Base-by-base conservation (phyloP, 805 yeast genomes). In the Zygotorulaspora sp. region DNA sequence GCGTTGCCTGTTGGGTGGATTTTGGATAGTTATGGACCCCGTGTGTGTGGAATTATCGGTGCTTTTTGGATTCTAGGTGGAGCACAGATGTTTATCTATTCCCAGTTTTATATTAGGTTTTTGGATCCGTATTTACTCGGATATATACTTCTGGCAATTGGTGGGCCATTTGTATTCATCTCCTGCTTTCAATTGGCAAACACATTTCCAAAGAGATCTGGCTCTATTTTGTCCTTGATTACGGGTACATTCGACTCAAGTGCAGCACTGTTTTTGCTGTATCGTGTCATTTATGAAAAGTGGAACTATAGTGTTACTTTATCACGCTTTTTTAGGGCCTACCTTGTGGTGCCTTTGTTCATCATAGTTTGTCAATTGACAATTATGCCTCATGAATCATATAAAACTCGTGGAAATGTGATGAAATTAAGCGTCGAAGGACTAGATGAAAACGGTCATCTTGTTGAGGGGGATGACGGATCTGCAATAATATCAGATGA, bases 201-300 rank as follows among this genome's bases (percentile, higher is more conserved):
- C 57, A 74, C 84, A 18, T 85, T 88, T 63, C 96, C 96, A 2
- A 74, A 75, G 28, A 77, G 75, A 51, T 82, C 95, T 3, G 96
- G 96, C 0, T 71, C 84, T 31, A 70, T 88, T 14, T 64, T 88
- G 48, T 95, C 96, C 0, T 62, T 86, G 12, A 64, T 89, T 35
- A 86, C 96, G 0, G 97, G 97, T n/a, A 88, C 96, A 0, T 88
- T 89, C 56, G 97, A 90, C 61, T 73, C 95, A 0, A 84, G 95
- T 1, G 78, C 94, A n/a, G 96, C 95, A 0, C 71, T 89, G 32
- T 89, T 89, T 55, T 67, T 87, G 49, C 50, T 75, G 8, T 90
- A 88, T 65, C 67, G 95, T 50, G 43, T 87, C 12, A 52, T 74
- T 9, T 88, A 83, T 61, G 78, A 75, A 45, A 55, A 55, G 13